Conservation (phyloP, 2,329 filamentous ascomycete species). For the Pseudocercospora musae region DNA sequence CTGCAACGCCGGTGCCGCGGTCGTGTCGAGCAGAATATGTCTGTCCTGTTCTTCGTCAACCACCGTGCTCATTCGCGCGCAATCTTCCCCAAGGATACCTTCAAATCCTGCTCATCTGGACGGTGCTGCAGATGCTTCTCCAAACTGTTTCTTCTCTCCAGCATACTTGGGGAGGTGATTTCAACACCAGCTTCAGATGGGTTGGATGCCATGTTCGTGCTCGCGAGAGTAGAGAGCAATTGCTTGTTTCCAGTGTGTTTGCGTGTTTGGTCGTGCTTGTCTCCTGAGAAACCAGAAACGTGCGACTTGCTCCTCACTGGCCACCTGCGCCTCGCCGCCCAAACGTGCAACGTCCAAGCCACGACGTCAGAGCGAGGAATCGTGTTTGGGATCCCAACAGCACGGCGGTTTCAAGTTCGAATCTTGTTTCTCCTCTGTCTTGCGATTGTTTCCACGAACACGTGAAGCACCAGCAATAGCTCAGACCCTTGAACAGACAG, state of each 20-base stretch:
- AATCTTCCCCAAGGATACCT: slow-evolving; percentile 32
- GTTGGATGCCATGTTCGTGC: slow-evolving; percentile 12
- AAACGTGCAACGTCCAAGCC: not conserved
- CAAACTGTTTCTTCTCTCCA: slow-evolving; percentile 19
- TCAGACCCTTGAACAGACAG: not conserved
- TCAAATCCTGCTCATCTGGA: slow-evolving; percentile 59
- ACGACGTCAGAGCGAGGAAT: not conserved
- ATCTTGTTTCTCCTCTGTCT: not conserved
- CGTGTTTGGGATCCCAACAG: not conserved
- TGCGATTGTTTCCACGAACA: not conserved
- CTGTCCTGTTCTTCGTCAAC: slow-evolving; percentile 36
- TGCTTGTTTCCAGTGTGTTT: not conserved
- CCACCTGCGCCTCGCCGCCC: not conserved
- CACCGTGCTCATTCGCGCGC: not conserved
- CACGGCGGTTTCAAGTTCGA: not conserved
- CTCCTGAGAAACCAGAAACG: not conserved
- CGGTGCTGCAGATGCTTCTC: slow-evolving; percentile 42
- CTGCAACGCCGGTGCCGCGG: slow-evolving; percentile 65
- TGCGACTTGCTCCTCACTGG: not conserved
- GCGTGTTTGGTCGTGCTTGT: not conserved
- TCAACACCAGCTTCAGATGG: slow-evolving; percentile 15
- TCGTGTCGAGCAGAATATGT: slow-evolving; percentile 66
- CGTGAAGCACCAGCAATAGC: not conserved
- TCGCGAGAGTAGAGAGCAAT: not conserved
- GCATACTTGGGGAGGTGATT: slow-evolving; percentile 13